Base-by-base conservation (phyloP, 1,139 yeast species). In the Yamadazyma pseudoaaseri region DNA sequence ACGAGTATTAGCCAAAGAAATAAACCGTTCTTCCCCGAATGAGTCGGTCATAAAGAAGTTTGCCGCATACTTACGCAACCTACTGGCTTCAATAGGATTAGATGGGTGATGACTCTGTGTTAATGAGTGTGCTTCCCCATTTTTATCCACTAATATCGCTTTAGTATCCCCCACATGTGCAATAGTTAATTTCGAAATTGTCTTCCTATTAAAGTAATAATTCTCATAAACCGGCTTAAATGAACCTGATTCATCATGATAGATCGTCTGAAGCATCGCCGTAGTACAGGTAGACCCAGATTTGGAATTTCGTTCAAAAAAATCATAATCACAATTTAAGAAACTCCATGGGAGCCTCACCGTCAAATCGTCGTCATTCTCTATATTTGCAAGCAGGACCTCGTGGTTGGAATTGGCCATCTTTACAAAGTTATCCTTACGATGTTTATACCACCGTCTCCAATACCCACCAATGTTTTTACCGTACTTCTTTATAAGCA, bases 91-190 rank as follows among this genome's bases (percentile, higher is more conserved):
- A 11, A 77, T 65, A 1, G 90, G 84, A 32, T 89, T 82, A 2
- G 86, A 77, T 3, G 97, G 96, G 58, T 90, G 97, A 57, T 92
- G 98, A 20, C 80, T 76, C 26, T 76, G 72, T 0, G 96, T 86
- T 36, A 92, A 61, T 8, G 86, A 70, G 48, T 83, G 90, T 0
- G 95, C 95, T 28, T 75, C 65, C 2, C 98, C 97, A 39, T 70
- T 61, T 38, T 71, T 72, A 52, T 84, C 94, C 42, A 89, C 86
- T 16, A 92, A 51, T 5, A 92, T 73, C n/a, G 95, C 90, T 44
- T 86, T 73, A 3, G 97, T 86, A 54, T 92, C 98, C 3, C 98
- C 98, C n/a, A 90, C 82, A 54, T 92, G 98, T 1, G 95, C 92
- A 15, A 90, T 76, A 1, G 86, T 73, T 26, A 92, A 59, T 48